These are phyloP conservation scores for Melastoma malabathricum DNA, from an alignment of 345 rosid genomes.

Conservation along the genomic window DNA sequence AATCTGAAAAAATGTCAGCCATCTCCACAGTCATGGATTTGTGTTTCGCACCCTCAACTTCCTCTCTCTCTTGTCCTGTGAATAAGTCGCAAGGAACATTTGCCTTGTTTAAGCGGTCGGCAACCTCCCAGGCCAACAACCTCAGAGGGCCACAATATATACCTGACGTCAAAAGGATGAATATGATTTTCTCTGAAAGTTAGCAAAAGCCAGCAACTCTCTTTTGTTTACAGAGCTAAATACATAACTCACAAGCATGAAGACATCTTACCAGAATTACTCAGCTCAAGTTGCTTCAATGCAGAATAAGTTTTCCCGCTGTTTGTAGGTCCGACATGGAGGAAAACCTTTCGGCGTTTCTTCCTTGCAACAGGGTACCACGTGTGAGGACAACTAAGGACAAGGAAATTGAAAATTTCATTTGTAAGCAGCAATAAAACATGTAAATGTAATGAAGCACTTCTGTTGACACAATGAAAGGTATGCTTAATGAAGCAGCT, in stretches of 20 bases:
- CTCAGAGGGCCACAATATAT: conserved; percentile 95
- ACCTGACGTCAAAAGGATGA: conserved; percentile 25
- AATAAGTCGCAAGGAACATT: conserved; percentile 79
- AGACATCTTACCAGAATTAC: conserved; percentile 57
- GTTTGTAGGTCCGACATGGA: conserved; percentile 92
- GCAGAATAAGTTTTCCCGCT: conserved; percentile 90
- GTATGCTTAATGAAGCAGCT: too few species aligned
- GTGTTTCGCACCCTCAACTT: conserved; percentile 82
- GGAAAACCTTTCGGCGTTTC: conserved; percentile 62
- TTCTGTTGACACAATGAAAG: too few species aligned
- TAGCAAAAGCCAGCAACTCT: background rate
- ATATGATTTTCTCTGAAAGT: background rate
- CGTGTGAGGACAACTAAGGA: conserved; percentile 57
- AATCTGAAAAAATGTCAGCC: conserved; percentile 61
- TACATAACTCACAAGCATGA: background rate
- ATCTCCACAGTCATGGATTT: conserved; percentile 90
- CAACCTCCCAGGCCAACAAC: conserved; percentile 93
- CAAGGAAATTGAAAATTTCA: background rate
- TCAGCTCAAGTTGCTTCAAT: conserved; percentile 53
- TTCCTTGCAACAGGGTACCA: conserved; percentile 83
- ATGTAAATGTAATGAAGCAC: background rate
- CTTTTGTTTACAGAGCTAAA: background rate
- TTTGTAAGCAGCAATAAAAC: background rate
- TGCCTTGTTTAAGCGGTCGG: conserved; percentile 71
- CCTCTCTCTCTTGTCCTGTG: conserved; percentile 86